Percentiles rank a stretch among this genome's conserved stretches.
Evolutionary conservation across 495 filamentous ascomycete genomes (phyloP).

Genomic region (Ramalina intermedia): DNA sequence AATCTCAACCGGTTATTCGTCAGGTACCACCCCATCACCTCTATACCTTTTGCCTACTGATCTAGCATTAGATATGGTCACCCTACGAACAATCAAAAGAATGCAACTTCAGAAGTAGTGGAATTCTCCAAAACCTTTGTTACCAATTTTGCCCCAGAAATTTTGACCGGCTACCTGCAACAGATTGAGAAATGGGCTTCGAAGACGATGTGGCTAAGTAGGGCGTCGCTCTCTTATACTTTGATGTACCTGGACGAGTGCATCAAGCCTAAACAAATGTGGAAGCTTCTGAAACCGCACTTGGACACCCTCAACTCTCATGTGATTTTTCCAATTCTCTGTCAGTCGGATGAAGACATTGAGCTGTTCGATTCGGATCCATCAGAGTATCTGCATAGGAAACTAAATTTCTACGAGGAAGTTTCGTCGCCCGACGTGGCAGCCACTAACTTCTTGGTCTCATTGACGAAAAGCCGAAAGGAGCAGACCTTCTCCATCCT

Average conservation of each 20-base stretch:
- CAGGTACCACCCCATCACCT: conserved; percentile 37
- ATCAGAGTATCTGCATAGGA: conserved; percentile 89
- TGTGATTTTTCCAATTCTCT: conserved; percentile 87
- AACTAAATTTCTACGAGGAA: conserved; percentile 96
- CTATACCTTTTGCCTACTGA: conserved; percentile 2
- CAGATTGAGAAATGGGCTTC: conserved; percentile 95
- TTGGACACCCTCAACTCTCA: conserved; percentile 83
- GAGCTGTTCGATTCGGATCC: conserved; percentile 90
- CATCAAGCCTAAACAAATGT: conserved; percentile 93
- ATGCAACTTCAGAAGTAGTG: conserved; percentile 52
- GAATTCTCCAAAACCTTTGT: conserved; percentile 83
- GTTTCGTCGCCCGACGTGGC: conserved; percentile 91
- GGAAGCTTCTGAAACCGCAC: conserved; percentile 85
- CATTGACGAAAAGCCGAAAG: conserved; percentile 83
- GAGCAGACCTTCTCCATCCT: conserved; percentile 92
- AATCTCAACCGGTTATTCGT: conserved; percentile 94
- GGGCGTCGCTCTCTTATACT: conserved; percentile 80
- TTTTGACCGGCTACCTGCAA: conserved; percentile 78
- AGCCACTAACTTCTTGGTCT: conserved; percentile 90
- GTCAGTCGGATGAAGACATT: conserved; percentile 82
- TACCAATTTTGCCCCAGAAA: conserved; percentile 81
- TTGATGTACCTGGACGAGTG: conserved; percentile 92
- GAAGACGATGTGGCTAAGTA: conserved; percentile 90
- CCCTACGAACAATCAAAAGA: conserved; percentile 51
- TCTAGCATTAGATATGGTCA: conserved; percentile 63